Percentiles rank a stretch among this genome's conserved stretches.
These are phyloP conservation scores for Metschnikowia amazonensis DNA, from an alignment of 805 yeast species.

Conservation along the genomic window DNA sequence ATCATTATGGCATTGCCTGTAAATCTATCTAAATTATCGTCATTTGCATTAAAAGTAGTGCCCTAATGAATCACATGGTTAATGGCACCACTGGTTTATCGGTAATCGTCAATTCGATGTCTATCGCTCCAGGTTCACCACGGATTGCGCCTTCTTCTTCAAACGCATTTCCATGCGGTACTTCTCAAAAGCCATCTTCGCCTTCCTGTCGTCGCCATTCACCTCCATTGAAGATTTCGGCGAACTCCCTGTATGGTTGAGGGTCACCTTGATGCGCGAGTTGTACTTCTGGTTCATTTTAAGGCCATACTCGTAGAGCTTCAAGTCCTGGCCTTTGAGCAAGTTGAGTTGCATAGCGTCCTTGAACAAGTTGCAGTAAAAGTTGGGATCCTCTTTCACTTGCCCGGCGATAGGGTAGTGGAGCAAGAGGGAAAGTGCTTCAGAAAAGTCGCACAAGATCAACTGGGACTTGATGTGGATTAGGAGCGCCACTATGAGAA, in stretches of 20 bases:
- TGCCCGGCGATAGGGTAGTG: constrained; percentile 44
- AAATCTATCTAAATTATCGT: too few species aligned
- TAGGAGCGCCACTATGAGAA: constrained; percentile 40
- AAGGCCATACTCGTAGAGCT: constrained; percentile 38
- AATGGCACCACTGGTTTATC: neutral
- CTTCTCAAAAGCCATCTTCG: constrained; percentile 43
- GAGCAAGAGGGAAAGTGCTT: constrained; percentile 44
- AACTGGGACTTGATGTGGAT: constrained; percentile 43
- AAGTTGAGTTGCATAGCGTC: constrained; percentile 34
- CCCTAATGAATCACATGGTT: too few species aligned
- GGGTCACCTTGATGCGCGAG: constrained; percentile 31
- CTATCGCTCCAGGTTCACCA: neutral
- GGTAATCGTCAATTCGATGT: neutral
- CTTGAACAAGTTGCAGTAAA: constrained; percentile 27
- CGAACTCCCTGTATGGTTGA: constrained; percentile 11
- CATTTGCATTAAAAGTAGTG: too few species aligned
- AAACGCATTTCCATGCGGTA: constrained; percentile 44
- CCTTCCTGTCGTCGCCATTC: constrained; percentile 24
- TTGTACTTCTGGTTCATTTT: constrained; percentile 39
- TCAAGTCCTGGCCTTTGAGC: constrained; percentile 33
- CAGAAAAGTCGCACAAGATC: constrained; percentile 49
- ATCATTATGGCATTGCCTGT: too few species aligned
- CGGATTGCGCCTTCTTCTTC: constrained; percentile 38
- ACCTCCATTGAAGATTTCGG: constrained; percentile 18
- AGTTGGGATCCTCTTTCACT: constrained; percentile 14